Evolutionary conservation across 306 rosid species (phyloP), one percentile per base, ranked within the genome.

Genomic region (Trifolium repens): DNA sequence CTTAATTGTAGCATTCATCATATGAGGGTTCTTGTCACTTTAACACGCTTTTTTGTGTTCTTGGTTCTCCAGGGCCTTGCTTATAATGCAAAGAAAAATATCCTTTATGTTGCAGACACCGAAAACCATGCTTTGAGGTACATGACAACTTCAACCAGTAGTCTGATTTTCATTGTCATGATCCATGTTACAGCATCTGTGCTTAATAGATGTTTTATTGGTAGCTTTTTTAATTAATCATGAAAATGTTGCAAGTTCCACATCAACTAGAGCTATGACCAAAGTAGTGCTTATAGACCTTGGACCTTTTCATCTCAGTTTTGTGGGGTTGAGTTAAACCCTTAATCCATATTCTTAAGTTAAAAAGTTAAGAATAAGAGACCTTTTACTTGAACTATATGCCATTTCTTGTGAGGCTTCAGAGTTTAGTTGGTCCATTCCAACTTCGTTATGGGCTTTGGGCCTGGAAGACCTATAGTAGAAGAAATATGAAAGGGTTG

Each of bases 41-140:
- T 59, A 15, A 73, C 58, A 73, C 43, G 16, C 80, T 46, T 55
- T 2, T 62, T 13, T 71, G 27, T 71, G 71, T 74, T 81, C 53
- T 69, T 65, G 58, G 71, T 82, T 73, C 76, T 80, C 76, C 77
- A 94, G 98, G 98, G 98, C 76, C 87, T 94, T 81, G 94, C 94
- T 79, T 94, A 94, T 84, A 94, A 90, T 84, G 84, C 94, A 72
- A 94, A 85, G 91, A 85, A 87, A 83, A 94, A 91, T 79, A 58
- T 85, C 73, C 96, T 94, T 64, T 94, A 94, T 80, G 96, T 94
- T 54, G 97, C 98, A 40, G 97, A 94, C 80, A 91, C 98, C 13
- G 97, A 91, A 85, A 94, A 94, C 81, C 98, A 94, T 87, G 96
- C 98, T 82, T 81, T 94, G 82, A 94, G 98, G 98, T 94, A 87